Evolutionary conservation across 495 filamentous ascomycete genomes (phyloP).

Genomic region (Penicillium psychrofluorescens): DNA sequence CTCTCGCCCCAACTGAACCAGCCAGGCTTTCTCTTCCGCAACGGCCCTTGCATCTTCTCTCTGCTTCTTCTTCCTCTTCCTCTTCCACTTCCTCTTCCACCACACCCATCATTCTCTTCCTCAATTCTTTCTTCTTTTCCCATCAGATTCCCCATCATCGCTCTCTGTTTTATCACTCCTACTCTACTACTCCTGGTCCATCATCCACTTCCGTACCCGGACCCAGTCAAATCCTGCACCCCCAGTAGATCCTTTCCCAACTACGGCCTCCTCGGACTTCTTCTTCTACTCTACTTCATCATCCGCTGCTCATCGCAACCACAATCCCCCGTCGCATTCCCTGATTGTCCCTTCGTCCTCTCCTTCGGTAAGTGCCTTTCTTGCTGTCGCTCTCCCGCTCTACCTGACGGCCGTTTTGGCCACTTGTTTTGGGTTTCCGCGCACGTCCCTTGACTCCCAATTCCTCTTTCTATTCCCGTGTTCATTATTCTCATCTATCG

Average conservation of each 20-base stretch:
- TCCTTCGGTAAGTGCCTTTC: not conserved
- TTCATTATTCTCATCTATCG: too few species aligned
- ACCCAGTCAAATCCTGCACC: slow-evolving; percentile 10
- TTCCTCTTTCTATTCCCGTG: too few species aligned
- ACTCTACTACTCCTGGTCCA: too few species aligned
- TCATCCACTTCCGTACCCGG: slow-evolving; percentile 1
- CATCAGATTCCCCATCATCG: too few species aligned
- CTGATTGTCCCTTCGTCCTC: not conserved
- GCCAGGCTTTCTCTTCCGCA: too few species aligned
- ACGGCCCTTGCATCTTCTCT: not conserved
- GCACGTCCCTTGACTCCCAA: too few species aligned
- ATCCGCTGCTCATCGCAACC: too few species aligned
- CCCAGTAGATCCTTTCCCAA: slow-evolving; percentile 7
- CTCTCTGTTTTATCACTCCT: too few species aligned
- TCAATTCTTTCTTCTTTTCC: not conserved
- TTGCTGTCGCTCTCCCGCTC: not conserved
- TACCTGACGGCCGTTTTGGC: too few species aligned
- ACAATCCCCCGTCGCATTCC: not conserved
- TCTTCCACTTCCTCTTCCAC: not conserved
- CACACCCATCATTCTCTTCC: not conserved
- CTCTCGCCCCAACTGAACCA: too few species aligned
- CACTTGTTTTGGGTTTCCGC: too few species aligned
- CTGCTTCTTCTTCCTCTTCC: slow-evolving; percentile 1
- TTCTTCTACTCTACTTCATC: not conserved
- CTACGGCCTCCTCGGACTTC: not conserved